Evolutionary conservation across 352 stramenopile genomes (phyloP), one percentile per base, ranked within the genome.

Genomic region (Globisporangium cystogenes): DNA sequence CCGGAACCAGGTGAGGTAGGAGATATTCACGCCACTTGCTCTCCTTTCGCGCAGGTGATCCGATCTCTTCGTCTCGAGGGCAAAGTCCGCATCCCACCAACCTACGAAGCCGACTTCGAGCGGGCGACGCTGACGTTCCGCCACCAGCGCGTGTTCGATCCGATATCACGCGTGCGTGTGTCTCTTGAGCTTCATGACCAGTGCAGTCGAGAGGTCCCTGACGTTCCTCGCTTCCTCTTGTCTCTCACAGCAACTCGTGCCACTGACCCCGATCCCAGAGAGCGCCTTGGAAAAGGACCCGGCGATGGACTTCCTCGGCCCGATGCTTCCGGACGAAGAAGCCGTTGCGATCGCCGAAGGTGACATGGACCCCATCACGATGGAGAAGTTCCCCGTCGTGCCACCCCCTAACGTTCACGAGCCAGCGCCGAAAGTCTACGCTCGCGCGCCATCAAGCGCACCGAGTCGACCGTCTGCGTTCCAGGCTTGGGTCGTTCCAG

Each of bases 351-450:
- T 93, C 48, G 81, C 83, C 16, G 57, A 85, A 43, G 83, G 83
- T 44, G 66, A 87, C 47, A 76, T 91, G 64, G 83, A 93, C 40
- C 83, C 83, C 5, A 90, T 91, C 46, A 76, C 72, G 7, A 72
- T 71, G 53, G 60, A 51, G 14, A 54, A 20, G 14, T 93, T 93
- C 55, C 56, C 65, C 21, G 18, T 29, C 27, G 27, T 51, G 16
- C 18, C 45, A 11, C 10, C 20, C n/a, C 18, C 20, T 26, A 24
- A 23, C 45, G 20, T n/a, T 37, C 15, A 15, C 24, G 31, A 21
- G 20, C 4, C 16, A 23, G 23, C 20, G n/a, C 12, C 45, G 20
- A 51, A 35, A 8, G 23, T 23, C n/a, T 37, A 11, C 26, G 7
- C 45, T 20, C 26, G 45, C 45, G 26, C 7, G 7, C 12, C 15